phyloP scores from a whole-genome alignment of 2,329 filamentous ascomycete genomes.

The Bipolaris sorokiniana region DNA sequence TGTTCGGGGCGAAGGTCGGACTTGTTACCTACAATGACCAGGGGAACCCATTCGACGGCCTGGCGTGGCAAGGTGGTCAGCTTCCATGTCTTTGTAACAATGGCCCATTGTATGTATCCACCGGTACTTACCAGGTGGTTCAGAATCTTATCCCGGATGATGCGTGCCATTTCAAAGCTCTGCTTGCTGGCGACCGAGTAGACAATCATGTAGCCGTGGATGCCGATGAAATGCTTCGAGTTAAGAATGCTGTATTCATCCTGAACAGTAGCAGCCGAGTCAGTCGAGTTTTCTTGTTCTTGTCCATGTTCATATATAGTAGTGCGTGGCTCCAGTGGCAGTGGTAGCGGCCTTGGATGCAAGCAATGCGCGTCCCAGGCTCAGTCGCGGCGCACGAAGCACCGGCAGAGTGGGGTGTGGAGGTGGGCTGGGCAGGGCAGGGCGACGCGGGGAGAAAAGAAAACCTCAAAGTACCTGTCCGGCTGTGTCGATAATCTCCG shows the following conservation, averaged over 20 bases:
- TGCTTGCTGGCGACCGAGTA: slow-evolving; percentile 95
- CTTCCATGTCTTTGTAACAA: background rate
- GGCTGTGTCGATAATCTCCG: slow-evolving; percentile 97
- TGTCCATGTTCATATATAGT: background rate
- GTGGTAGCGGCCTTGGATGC: too few species aligned
- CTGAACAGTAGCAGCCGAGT: slow-evolving; percentile 53
- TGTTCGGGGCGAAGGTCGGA: slow-evolving; percentile 91
- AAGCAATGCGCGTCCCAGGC: background rate
- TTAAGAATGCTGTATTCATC: slow-evolving; percentile 99
- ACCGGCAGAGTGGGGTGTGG: slow-evolving; percentile 21
- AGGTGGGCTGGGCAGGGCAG: slow-evolving; percentile 18
- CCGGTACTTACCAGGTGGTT: slow-evolving; percentile 82
- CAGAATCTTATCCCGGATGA: slow-evolving; percentile 95
- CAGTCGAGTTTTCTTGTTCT: slow-evolving; percentile 23
- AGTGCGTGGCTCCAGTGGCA: too few species aligned
- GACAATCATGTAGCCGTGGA: slow-evolving; percentile 97
- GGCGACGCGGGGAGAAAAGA: slow-evolving; percentile 26
- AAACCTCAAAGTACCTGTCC: slow-evolving; percentile 71
- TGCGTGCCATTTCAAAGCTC: slow-evolving; percentile 96
- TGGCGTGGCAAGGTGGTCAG: slow-evolving; percentile 47
- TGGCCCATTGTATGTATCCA: background rate
- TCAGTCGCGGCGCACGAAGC: slow-evolving; percentile 5
- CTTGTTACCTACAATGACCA: slow-evolving; percentile 97
- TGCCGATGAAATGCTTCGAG: slow-evolving; percentile 98
- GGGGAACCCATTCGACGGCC: slow-evolving; percentile 90